These are phyloP conservation scores for Eimeria praecox DNA, from an alignment of 169 alveolate genomes.

Conservation along the genomic window DNA sequence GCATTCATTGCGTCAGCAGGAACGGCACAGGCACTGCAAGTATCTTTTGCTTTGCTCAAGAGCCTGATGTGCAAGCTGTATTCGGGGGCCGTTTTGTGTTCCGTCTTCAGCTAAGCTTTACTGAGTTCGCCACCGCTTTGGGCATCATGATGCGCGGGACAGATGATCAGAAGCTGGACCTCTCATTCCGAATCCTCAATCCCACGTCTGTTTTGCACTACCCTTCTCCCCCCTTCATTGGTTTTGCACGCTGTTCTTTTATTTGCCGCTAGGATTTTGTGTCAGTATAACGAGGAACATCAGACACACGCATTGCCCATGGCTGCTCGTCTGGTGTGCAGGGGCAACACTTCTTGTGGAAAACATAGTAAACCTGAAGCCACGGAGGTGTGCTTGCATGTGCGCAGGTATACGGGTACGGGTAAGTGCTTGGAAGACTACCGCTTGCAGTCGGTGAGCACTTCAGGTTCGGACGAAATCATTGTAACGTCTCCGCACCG, in stretches of 20 bases:
- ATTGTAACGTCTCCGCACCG: constrained; percentile 19
- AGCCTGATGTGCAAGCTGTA: neutral
- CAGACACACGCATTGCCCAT: neutral
- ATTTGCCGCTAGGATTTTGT: neutral
- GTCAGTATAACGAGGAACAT: neutral
- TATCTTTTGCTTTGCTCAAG: neutral
- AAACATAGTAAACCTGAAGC: neutral
- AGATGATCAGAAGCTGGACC: constrained; percentile 82
- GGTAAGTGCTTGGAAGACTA: constrained; percentile 63
- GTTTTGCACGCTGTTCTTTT: neutral
- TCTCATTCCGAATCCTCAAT: constrained; percentile 81
- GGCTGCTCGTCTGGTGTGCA: neutral
- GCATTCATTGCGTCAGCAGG: neutral
- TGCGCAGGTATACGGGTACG: constrained; percentile 69
- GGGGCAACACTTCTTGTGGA: neutral
- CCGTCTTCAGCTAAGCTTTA: constrained; percentile 75
- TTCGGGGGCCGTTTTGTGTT: neutral
- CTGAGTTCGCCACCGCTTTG: constrained; percentile 82
- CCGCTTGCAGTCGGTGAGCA: constrained; percentile 40
- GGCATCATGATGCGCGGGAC: constrained; percentile 84
- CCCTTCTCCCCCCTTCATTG: neutral
- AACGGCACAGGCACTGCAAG: neutral
- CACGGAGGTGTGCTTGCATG: neutral
- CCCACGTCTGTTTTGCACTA: constrained; percentile 57
- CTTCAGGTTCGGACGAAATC: constrained; percentile 35